Base-by-base conservation (phyloP, 1,284 basidiomycete genomes). In the Flammula alnicola region DNA sequence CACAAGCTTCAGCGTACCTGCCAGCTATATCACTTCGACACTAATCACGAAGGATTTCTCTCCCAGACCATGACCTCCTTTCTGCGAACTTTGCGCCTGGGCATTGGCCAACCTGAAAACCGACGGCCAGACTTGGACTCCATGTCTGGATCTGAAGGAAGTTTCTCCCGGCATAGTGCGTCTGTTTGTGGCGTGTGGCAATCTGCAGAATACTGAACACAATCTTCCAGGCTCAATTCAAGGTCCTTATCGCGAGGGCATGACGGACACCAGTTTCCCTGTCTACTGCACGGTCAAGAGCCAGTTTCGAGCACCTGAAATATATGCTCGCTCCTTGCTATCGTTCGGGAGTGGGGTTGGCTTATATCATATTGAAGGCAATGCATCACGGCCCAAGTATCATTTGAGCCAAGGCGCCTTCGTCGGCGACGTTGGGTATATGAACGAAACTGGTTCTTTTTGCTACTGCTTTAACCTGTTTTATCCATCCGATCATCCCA, bases 401-500 rank as follows among this genome's bases (percentile, higher is more conserved):
- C 38, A 26, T 14, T 11, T 26, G 43, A 41, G 12, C 16, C n/a
- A n/a, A n/a, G 58, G 58, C 11, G 51, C 53, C 10, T 38, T 39
- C 27, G 42, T 60, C 12, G 58, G 58, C 0, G 58, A 57, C 33
- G 56, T 60, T 25, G 58, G 58, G 0, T 45, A 56, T 17, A 33
- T 60, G 8, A 54, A 40, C 5, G 31, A 39, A 2, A 17, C 38
- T 14, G 58, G 58, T 5, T 14, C 27, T 3, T 60, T 60, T 27
- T 39, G 50, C 37, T 57, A 46, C 23, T 42, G 55, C 12, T 60
- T 60, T 51, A 60, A 60, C 36, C 44, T 54, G 11, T 57, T 51
- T 26, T 36, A 41, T 23, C 47, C 51, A 9, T 49, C 48, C n/a
- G 54, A 54, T 23, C 54, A 60, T 23, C 14, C 51, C n/a, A 22